Evolutionary conservation across 768 basidiomycete genomes (phyloP).

Genomic region (Clitopilus passeckerianus): DNA sequence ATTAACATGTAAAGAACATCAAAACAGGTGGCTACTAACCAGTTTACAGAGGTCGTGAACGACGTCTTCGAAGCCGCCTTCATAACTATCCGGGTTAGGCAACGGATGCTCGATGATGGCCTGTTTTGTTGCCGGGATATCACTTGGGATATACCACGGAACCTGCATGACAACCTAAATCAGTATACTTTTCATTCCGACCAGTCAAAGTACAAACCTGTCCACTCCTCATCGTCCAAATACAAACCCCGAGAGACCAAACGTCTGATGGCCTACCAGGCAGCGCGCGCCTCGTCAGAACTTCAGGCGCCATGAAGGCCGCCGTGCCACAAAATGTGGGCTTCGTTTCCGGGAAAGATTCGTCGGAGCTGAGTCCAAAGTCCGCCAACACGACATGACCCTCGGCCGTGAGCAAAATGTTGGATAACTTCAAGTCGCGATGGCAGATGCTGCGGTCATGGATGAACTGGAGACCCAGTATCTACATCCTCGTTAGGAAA

Average conservation of each 20-base stretch:
- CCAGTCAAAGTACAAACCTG: conserved; percentile 2
- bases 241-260: conserved; percentile 9
- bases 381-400: conserved; percentile 11
- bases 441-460: conserved; percentile 8
- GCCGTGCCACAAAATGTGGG: conserved; percentile 9
- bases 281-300: not conserved
- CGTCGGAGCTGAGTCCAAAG: conserved; percentile 6
- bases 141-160: not conserved
- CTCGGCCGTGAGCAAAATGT: conserved; percentile 5
- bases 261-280: conserved; percentile 6
- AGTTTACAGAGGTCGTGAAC: not conserved
- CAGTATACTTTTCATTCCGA: not conserved
- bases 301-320: conserved; percentile 11
- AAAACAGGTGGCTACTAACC: not conserved
- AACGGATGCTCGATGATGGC: not conserved
- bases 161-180: not conserved
- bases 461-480: conserved; percentile 5
- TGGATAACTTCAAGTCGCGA: conserved; percentile 10
- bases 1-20: not conserved
- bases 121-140: not conserved
- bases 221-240: conserved; percentile 8
- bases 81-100: not conserved
- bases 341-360: not conserved
- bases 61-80: not conserved
- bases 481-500: not conserved